Conservation (phyloP, 805 yeast genomes). For the Barnettozyma sp. region DNA sequence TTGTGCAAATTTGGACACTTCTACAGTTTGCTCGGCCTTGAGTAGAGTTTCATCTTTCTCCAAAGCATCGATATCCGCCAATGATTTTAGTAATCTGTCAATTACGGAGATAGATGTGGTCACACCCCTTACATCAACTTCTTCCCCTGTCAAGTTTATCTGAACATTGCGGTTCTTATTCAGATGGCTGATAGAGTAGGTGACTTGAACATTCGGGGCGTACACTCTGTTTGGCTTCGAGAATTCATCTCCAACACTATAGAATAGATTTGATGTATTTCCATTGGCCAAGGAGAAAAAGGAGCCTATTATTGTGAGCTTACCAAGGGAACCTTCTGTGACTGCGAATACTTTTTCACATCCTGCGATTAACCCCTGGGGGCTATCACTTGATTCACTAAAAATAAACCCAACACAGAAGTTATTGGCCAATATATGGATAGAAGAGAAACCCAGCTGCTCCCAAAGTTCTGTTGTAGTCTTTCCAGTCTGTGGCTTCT, state of each 20-base stretch:
- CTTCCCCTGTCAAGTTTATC: slow-evolving; percentile 57
- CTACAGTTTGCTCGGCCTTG: neutral
- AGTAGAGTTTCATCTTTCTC: slow-evolving; percentile 7
- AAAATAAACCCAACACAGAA: slow-evolving; percentile 78
- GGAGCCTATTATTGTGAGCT: slow-evolving; percentile 60
- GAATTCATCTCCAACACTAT: slow-evolving; percentile 39
- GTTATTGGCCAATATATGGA: slow-evolving; percentile 55
- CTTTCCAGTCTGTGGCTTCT: neutral
- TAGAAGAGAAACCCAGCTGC: slow-evolving; percentile 31
- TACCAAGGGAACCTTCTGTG: slow-evolving; percentile 55
- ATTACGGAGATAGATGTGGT: slow-evolving; percentile 48
- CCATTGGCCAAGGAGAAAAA: slow-evolving; percentile 71
- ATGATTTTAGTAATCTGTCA: slow-evolving; percentile 46
- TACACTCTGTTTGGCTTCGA: slow-evolving; percentile 52
- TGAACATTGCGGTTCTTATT: slow-evolving; percentile 33
- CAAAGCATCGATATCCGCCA: slow-evolving; percentile 35
- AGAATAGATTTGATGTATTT: slow-evolving; percentile 40
- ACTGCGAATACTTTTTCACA: slow-evolving; percentile 67
- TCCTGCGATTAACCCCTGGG: slow-evolving; percentile 75
- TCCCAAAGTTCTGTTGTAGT: slow-evolving; percentile 7
- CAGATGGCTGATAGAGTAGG: slow-evolving; percentile 31
- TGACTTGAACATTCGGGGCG: slow-evolving; percentile 60
- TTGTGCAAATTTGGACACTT: neutral
- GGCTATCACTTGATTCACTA: slow-evolving; percentile 32
- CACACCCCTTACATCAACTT: slow-evolving; percentile 56